Percentiles rank a stretch among this genome's conserved stretches.
Conservation (phyloP, 768 basidiomycete genomes). For the Russula brevipes region DNA sequence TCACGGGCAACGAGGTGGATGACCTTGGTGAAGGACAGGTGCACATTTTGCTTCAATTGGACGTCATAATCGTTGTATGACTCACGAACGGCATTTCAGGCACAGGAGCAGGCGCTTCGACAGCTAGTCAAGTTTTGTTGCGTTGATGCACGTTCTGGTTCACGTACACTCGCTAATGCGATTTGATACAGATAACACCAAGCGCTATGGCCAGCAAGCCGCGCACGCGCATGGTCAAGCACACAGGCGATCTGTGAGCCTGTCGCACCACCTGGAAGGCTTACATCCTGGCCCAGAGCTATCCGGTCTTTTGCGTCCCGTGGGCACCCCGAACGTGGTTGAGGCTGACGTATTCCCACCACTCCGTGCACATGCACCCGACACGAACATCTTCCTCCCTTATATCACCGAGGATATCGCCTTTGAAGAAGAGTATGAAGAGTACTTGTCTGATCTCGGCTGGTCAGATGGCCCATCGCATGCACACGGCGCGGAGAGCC, state of each 20-base stretch:
- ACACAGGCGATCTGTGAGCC: slow-evolving; percentile 78
- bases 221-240: slow-evolving; percentile 47
- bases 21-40: slow-evolving; percentile 90
- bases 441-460: slow-evolving; percentile 85
- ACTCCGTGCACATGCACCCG: slow-evolving; percentile 76
- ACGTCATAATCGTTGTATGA: not conserved
- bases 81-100: slow-evolving; percentile 40
- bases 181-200: slow-evolving; percentile 67
- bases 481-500: slow-evolving; percentile 36
- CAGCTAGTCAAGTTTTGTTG: slow-evolving; percentile 92
- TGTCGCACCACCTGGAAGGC: slow-evolving; percentile 77
- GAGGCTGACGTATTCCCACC: slow-evolving; percentile 97
- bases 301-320: slow-evolving; percentile 64
- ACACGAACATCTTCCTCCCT: slow-evolving; percentile 78
- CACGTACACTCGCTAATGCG: slow-evolving; percentile 19
- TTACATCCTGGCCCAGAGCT: slow-evolving; percentile 70
- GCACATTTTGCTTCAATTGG: slow-evolving; percentile 25
- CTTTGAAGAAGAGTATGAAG: slow-evolving; percentile 96
- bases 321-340: slow-evolving; percentile 69
- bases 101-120: slow-evolving; percentile 91
- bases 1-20: slow-evolving; percentile 88
- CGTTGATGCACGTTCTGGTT: slow-evolving; percentile 31
- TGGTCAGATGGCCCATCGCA: slow-evolving; percentile 54
- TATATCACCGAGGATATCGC: slow-evolving; percentile 92
- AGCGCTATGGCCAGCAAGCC: slow-evolving; percentile 70